Conservation (phyloP, 2,329 filamentous ascomycete genomes). For the Cladosporium phlei region DNA sequence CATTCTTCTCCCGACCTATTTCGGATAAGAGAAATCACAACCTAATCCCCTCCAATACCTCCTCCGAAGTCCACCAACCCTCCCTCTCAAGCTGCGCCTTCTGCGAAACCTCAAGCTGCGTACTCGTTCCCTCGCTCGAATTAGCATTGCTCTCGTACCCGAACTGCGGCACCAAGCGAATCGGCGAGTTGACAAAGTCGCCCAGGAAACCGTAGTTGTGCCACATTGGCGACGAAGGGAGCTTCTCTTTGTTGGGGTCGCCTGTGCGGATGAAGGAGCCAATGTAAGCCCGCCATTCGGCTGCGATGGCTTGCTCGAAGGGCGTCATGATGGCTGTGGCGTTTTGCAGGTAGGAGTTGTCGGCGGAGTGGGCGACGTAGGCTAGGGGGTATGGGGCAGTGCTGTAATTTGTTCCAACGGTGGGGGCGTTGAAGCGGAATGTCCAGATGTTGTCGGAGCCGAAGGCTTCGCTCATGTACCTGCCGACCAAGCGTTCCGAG, state of each 20-base stretch:
- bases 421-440: slow-evolving; percentile 8
- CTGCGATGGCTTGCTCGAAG: slow-evolving; percentile 7
- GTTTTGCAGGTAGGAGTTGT: slow-evolving; percentile 10
- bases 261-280: slow-evolving; percentile 10
- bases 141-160: neutral
- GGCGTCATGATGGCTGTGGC: neutral
- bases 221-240: neutral
- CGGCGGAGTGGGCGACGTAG: slow-evolving; percentile 8
- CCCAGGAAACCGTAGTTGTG: neutral
- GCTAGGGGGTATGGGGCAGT: neutral
- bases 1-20: no score
- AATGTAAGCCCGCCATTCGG: slow-evolving; percentile 8
- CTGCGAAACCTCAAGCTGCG: slow-evolving; percentile 7
- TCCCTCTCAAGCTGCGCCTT: slow-evolving; percentile 1
- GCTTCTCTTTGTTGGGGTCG: slow-evolving; percentile 2
- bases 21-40: no score
- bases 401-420: slow-evolving; percentile 7
- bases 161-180: slow-evolving; percentile 3
- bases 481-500: neutral
- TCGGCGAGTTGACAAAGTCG: neutral
- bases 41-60: neutral
- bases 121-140: neutral
- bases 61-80: slow-evolving; percentile 3
- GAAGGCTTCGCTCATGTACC: neutral
- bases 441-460: neutral